These are phyloP conservation scores for Ceratocystis albifundus DNA, from an alignment of 2,329 filamentous ascomycete genomes.

Conservation along the genomic window DNA sequence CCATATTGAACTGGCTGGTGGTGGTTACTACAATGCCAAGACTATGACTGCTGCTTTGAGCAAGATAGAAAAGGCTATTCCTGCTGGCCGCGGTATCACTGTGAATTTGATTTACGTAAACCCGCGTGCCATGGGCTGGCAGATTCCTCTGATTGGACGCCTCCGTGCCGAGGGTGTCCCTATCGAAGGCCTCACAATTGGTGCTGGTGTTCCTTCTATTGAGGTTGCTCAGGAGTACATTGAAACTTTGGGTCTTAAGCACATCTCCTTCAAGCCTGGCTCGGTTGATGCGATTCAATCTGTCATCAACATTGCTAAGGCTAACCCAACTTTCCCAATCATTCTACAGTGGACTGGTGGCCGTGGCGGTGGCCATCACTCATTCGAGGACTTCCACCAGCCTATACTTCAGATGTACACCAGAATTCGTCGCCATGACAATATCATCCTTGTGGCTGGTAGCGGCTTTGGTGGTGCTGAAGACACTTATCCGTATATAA, in stretches of 20 bases:
- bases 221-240: slow-evolving; percentile 92
- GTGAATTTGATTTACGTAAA: slow-evolving; percentile 89
- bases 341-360: slow-evolving; percentile 92
- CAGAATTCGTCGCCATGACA: slow-evolving; percentile 71
- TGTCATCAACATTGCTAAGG: slow-evolving; percentile 85
- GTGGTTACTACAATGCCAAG: slow-evolving; percentile 76
- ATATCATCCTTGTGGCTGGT: slow-evolving; percentile 79
- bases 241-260: slow-evolving; percentile 79
- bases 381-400: slow-evolving; percentile 89
- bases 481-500: slow-evolving; percentile 86
- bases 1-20: slow-evolving; percentile 79
- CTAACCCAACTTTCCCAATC: slow-evolving; percentile 88
- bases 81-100: slow-evolving; percentile 74
- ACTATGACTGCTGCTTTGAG: slow-evolving; percentile 70
- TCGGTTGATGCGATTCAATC: slow-evolving; percentile 78
- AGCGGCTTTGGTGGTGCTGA: slow-evolving; percentile 85
- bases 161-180: slow-evolving; percentile 76
- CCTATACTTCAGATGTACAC: slow-evolving; percentile 86
- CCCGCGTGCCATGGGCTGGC: slow-evolving; percentile 81
- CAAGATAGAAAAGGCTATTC: slow-evolving; percentile 76
- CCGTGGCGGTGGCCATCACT: slow-evolving; percentile 87
- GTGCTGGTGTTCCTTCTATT: slow-evolving; percentile 84
- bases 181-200: slow-evolving; percentile 85
- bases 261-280: slow-evolving; percentile 89
- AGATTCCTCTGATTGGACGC: slow-evolving; percentile 71